Evolutionary conservation across 495 filamentous ascomycete species (phyloP).

Genomic region (Neurospora tetrasperma): DNA sequence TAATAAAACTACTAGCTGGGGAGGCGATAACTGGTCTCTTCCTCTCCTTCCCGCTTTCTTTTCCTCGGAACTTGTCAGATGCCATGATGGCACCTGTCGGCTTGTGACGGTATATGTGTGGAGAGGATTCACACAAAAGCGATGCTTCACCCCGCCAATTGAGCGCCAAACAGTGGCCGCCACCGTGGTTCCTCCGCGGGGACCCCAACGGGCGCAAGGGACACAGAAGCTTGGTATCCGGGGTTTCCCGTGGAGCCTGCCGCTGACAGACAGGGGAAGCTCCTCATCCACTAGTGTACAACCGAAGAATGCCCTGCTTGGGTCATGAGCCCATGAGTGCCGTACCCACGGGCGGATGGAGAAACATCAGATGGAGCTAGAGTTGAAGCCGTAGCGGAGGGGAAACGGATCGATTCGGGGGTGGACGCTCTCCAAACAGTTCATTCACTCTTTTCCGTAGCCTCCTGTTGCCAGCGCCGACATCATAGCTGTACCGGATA

Average conservation of each 20-base stretch:
- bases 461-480: neutral
- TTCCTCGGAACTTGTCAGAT: neutral
- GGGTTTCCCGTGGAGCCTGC: neutral
- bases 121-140: slow-evolving; percentile 1
- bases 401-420: neutral
- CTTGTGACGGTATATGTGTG: slow-evolving; percentile 23
- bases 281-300: neutral
- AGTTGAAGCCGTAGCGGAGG: neutral
- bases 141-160: slow-evolving; percentile 4
- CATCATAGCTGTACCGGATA: neutral
- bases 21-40: neutral
- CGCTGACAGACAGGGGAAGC: neutral
- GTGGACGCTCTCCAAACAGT: neutral
- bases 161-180: neutral
- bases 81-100: slow-evolving; percentile 20
- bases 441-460: neutral
- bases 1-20: neutral
- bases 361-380: neutral
- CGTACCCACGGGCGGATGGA: neutral
- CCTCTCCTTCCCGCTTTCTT: neutral
- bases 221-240: slow-evolving; percentile 3
- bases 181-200: slow-evolving; percentile 1
- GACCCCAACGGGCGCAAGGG: neutral
- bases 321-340: neutral
- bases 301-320: neutral